phyloP scores from a whole-genome alignment of 1,284 basidiomycete species.

The Malassezia slooffiae region DNA sequence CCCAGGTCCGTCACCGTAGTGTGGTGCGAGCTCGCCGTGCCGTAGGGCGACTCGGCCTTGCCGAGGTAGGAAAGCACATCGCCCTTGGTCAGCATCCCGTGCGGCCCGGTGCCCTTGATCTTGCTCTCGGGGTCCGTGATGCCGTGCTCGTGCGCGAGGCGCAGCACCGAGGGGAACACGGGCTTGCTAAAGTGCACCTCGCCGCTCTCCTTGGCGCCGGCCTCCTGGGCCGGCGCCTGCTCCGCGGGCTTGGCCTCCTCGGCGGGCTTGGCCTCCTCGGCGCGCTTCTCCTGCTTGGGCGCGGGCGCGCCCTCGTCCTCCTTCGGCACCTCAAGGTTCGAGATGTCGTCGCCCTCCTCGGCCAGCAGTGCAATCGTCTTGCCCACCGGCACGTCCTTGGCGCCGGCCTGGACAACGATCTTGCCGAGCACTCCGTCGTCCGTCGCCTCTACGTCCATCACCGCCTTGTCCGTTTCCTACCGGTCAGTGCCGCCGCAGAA shows the following conservation, averaged over 20 bases:
- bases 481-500: neutral
- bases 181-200: conserved; percentile 8
- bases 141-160: conserved; percentile 37
- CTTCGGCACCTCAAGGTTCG: conserved; percentile 34
- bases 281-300: too few relatives aligned
- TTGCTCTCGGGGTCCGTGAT: conserved; percentile 39
- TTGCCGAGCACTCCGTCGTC: conserved; percentile 49
- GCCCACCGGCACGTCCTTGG: conserved; percentile 46
- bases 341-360: conserved; percentile 49
- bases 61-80: conserved; percentile 48
- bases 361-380: conserved; percentile 47
- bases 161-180: conserved; percentile 46
- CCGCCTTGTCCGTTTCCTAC: conserved; percentile 43
- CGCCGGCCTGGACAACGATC: conserved; percentile 41
- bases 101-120: conserved; percentile 48
- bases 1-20: conserved; percentile 11
- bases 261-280: neutral
- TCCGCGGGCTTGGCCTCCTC: neutral
- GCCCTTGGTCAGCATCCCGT: conserved; percentile 49
- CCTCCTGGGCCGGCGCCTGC: neutral
- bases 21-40: conserved; percentile 15
- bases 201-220: neutral
- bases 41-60: conserved; percentile 29
- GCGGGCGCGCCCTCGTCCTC: conserved; percentile 16
- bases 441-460: conserved; percentile 49